Evolutionary conservation across 176 grass and related monocot genomes (phyloP), one percentile per base, ranked within the genome.

Genomic region (Avena sativa): DNA sequence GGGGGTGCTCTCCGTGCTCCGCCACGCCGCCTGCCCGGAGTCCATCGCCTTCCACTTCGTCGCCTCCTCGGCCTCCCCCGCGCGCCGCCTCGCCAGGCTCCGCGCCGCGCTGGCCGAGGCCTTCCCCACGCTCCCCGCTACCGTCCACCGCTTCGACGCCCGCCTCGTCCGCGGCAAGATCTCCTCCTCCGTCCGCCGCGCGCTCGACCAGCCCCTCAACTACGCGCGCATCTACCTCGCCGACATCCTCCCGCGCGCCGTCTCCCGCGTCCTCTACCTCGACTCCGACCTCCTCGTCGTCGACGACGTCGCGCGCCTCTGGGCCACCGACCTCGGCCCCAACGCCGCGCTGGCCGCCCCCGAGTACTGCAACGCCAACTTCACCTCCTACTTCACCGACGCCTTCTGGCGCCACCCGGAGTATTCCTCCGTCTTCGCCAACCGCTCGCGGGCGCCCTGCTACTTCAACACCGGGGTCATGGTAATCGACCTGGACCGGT

Each of bases 401-500:
- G 86, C 89, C 16, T 96, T 99, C 90, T 99, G 97, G 97, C 65
- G 59, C 12, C 88, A 93, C 67, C 58, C 90, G 0, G 83, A 55
- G 7, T 98, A 91, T 87, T 74, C 90, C 7, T 20, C 85, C 80
- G 78, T 92, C 49, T 92, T 98, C 92, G 38, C 84, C 51, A 83
- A 89, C 68, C 90, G 97, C 44, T 50, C 83, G 32, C 90, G 92
- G 9, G 6, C 5, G 6, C 94, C 94, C 1, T 98, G 97, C 90
- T 99, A 99, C 90, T 99, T 99, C 97, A 99, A 99, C 85, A 99
- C 97, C 30, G 97, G 97, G 9, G 97, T 99, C 72, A 99, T 99
- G 94, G 97, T 99, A 63, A 99, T 99, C 72, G 94, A 99, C 79
- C 90, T 99, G 3, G 90, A 89, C 25, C 40, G 94, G 17, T 99